A percentile compares a stretch with the other conserved stretches of the same genome.
These are phyloP conservation scores for Coemansia sp. DNA, from an alignment of 192 early-diverging fungal species.

Conservation along the genomic window DNA sequence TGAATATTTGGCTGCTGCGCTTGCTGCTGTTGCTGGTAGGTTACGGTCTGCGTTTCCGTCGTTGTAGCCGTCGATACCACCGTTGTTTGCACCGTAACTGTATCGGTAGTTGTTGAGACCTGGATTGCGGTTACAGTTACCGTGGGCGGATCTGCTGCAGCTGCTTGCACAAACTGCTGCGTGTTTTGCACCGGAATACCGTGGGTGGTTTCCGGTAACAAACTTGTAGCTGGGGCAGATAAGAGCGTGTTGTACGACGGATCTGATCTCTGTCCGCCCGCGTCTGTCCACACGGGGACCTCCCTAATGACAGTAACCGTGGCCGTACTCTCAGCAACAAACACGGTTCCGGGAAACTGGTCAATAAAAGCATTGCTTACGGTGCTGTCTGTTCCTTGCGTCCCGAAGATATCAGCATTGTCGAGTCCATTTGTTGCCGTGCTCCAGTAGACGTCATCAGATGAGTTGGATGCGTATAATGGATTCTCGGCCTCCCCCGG, in stretches of 20 bases:
- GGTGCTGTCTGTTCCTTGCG: too few species aligned
- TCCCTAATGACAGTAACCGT: neutral
- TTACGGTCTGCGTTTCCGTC: neutral
- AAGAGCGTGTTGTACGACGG: neutral
- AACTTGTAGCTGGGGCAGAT: neutral
- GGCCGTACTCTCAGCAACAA: neutral
- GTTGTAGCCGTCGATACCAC: neutral
- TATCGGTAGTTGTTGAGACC: neutral
- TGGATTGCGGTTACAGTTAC: neutral
- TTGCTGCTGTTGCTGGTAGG: neutral
- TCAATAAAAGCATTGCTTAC: neutral
- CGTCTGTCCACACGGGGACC: neutral
- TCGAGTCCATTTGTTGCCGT: neutral
- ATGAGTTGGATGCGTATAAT: slow-evolving; percentile 8
- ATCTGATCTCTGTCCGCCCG: neutral
- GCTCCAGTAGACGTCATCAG: neutral
- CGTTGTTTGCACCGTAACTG: neutral
- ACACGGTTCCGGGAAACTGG: neutral
- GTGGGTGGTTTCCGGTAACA: neutral
- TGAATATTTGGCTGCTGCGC: neutral
- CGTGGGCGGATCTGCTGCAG: neutral
- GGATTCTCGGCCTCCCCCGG: neutral
- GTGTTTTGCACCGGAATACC: too few species aligned
- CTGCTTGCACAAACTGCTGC: neutral
- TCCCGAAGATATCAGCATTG: neutral